A percentile compares a stretch with the other conserved stretches of the same genome.
Evolutionary conservation across 192 early-diverging fungal genomes (phyloP).

Genomic region (Chytriomyces sp.): DNA sequence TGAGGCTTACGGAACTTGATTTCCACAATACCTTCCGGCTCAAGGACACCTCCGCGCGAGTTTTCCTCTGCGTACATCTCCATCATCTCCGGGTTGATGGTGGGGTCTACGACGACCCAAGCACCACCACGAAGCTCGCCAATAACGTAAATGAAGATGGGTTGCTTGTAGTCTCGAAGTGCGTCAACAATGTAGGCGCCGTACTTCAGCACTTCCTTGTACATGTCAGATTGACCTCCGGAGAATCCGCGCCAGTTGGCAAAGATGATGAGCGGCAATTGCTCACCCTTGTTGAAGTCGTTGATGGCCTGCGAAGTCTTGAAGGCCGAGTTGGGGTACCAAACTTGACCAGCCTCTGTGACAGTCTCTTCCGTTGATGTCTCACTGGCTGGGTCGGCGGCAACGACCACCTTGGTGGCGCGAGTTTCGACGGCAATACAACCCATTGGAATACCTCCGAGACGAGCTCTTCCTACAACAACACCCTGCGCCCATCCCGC

Average conservation of each 20-base stretch:
- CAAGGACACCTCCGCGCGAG: constrained; percentile 91
- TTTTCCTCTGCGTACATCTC: constrained; percentile 98
- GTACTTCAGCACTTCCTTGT: constrained; percentile 96
- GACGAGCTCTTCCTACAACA: constrained; percentile 89
- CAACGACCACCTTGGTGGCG: constrained; percentile 86
- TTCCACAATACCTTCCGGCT: constrained; percentile 96
- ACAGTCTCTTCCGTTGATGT: constrained; percentile 86
- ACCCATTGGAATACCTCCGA: constrained; percentile 97
- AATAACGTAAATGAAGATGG: constrained; percentile 95
- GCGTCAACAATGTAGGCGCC: constrained; percentile 98
- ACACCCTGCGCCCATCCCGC: constrained; percentile 97
- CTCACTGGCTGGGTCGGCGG: constrained; percentile 92
- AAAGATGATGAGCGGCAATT: constrained; percentile 97
- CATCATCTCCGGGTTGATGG: constrained; percentile 97
- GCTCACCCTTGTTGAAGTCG: constrained; percentile 98
- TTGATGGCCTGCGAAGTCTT: constrained; percentile 99
- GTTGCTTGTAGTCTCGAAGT: constrained; percentile 92
- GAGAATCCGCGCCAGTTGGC: constrained; percentile 99
- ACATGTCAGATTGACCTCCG: constrained; percentile 99
- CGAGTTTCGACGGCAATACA: constrained; percentile 96
- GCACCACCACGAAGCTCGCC: constrained; percentile 98
- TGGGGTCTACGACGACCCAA: constrained; percentile 97
- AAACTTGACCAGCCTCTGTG: constrained; percentile 93
- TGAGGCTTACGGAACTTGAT: constrained; percentile 98
- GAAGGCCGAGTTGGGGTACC: constrained; percentile 99